These are phyloP conservation scores for Rhodotorula diobovata DNA, from an alignment of 768 basidiomycete species.

Conservation along the genomic window DNA sequence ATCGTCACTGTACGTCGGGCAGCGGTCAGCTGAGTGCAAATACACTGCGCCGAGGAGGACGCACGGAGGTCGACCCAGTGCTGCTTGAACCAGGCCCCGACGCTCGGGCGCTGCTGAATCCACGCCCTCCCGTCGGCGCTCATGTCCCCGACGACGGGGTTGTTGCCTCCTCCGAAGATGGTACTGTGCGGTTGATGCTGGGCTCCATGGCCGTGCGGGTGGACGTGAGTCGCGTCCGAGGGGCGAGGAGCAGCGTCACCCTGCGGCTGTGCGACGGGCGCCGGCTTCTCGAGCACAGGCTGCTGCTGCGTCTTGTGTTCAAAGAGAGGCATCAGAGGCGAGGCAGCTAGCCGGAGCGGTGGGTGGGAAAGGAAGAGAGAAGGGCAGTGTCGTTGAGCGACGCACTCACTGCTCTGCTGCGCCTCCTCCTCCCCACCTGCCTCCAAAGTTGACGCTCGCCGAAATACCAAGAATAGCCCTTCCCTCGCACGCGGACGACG, in stretches of 20 bases:
- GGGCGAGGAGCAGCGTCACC: neutral
- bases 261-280: too few relatives aligned
- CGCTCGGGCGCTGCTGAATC: slow-evolving; percentile 44
- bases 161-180: neutral
- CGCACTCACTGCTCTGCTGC: too few relatives aligned
- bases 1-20: slow-evolving; percentile 50
- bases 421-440: neutral
- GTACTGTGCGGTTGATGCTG: neutral
- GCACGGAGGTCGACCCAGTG: slow-evolving; percentile 54
- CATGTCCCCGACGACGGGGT: neutral
- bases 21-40: neutral
- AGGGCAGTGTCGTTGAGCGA: too few relatives aligned
- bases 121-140: slow-evolving; percentile 5
- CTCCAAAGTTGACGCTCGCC: neutral
- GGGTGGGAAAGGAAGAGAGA: too few relatives aligned
- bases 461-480: too few relatives aligned
- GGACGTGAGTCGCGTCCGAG: neutral
- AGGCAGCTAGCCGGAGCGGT: neutral
- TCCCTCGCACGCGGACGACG: too few relatives aligned
- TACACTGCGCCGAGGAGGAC: neutral
- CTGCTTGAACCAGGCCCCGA: slow-evolving; percentile 52
- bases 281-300: neutral
- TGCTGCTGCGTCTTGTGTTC: neutral
- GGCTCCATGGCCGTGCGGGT: neutral
- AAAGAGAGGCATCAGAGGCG: neutral